Conservation (phyloP, 305 asterid genomes). For the Fraxinus paxiana region DNA sequence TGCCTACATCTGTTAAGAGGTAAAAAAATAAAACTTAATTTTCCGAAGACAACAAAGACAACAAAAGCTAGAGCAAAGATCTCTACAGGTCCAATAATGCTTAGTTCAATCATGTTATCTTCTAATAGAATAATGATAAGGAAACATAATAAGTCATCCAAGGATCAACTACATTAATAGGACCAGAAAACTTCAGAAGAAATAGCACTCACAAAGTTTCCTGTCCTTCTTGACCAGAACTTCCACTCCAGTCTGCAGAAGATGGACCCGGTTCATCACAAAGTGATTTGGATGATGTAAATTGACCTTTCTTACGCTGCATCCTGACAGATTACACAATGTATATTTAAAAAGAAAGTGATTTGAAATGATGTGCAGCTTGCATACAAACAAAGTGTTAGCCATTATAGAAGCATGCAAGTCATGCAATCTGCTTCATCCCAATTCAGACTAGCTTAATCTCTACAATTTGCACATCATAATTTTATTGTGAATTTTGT, state of each 20-base stretch:
- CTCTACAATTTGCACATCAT: background rate
- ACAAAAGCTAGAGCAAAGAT: background rate
- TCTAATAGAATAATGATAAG: constrained; percentile 1
- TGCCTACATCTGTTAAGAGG: constrained; percentile 61
- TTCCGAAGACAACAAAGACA: constrained; percentile 3
- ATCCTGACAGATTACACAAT: constrained; percentile 50
- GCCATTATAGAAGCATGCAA: constrained; percentile 1
- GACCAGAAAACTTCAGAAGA: constrained; percentile 3
- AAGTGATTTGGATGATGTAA: constrained; percentile 73
- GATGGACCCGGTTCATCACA: constrained; percentile 79
- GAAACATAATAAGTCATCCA: constrained; percentile 2
- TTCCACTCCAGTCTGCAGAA: constrained; percentile 67
- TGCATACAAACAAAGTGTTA: background rate
- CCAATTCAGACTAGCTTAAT: background rate
- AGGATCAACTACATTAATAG: constrained; percentile 13
- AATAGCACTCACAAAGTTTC: constrained; percentile 70
- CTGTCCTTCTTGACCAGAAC: constrained; percentile 66
- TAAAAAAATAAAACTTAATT: constrained; percentile 20
- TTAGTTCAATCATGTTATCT: background rate
- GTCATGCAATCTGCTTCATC: background rate
- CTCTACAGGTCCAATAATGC: background rate
- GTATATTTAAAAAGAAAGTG: constrained; percentile 5
- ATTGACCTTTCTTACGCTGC: constrained; percentile 99
- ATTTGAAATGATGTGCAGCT: background rate
- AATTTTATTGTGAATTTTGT: background rate